These are phyloP conservation scores for Pseudogymnoascus sp. DNA, from an alignment of 2,329 filamentous ascomycete genomes.

Conservation along the genomic window DNA sequence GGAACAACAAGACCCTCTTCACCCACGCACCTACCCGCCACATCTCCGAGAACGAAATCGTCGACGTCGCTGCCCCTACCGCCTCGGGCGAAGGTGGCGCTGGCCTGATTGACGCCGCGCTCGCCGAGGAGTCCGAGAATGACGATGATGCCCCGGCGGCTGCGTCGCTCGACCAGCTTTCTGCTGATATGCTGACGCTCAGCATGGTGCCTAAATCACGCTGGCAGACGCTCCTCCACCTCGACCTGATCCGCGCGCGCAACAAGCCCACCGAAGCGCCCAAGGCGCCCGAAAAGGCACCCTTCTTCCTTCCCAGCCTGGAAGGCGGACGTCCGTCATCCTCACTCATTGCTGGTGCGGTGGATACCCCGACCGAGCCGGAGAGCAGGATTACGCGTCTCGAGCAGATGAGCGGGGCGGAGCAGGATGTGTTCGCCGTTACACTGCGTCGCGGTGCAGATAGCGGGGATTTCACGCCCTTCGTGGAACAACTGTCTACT, in stretches of 20 bases:
- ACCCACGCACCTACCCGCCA: conserved; percentile 79
- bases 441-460: conserved; percentile 47
- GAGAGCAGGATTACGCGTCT: conserved; percentile 24
- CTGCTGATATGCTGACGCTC: conserved; percentile 74
- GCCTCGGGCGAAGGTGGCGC: conserved; percentile 75
- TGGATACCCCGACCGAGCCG: conserved; percentile 22
- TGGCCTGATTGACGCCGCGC: conserved; percentile 68
- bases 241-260: conserved; percentile 82
- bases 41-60: conserved; percentile 69
- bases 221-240: conserved; percentile 90
- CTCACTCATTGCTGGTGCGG: conserved; percentile 21
- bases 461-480: conserved; percentile 54
- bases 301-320: conserved; percentile 81
- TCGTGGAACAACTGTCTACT: conserved; percentile 71
- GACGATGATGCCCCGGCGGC: conserved; percentile 48
- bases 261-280: conserved; percentile 92
- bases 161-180: conserved; percentile 66
- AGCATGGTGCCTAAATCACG: conserved; percentile 81
- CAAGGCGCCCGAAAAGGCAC: conserved; percentile 86
- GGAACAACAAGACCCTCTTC: conserved; percentile 91
- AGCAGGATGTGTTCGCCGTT: conserved; percentile 49
- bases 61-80: conserved; percentile 58
- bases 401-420: conserved; percentile 22
- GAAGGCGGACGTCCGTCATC: conserved; percentile 26
- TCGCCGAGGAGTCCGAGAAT: conserved; percentile 46